A percentile compares a stretch with the other conserved stretches of the same genome.
Evolutionary conservation across 345 rosid species (phyloP).

Genomic region (Heritiera fomes): DNA sequence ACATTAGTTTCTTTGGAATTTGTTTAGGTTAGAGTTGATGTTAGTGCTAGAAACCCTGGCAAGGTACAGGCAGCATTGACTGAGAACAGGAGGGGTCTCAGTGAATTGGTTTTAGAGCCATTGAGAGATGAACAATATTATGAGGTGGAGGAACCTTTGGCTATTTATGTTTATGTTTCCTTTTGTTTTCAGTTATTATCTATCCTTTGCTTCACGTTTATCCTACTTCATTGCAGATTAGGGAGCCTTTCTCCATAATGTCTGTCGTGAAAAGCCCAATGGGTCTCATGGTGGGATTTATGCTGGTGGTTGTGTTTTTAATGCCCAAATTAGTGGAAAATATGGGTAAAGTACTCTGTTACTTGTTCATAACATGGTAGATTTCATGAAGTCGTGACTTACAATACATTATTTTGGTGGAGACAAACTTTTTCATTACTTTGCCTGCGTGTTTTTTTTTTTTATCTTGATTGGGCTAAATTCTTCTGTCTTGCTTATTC

Average conservation of each 20-base stretch:
- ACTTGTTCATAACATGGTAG: conserved; percentile 6
- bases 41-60: conserved; percentile 91
- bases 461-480: background rate
- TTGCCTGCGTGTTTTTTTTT: background rate
- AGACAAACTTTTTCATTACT: background rate
- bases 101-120: conserved; percentile 88
- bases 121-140: conserved; percentile 78
- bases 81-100: conserved; percentile 81
- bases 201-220: conserved; percentile 24
- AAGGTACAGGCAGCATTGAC: conserved; percentile 95
- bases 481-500: background rate
- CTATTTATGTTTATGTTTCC: conserved; percentile 1
- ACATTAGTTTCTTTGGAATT: conserved; percentile 14
- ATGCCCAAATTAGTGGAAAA: conserved; percentile 97
- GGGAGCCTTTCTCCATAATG: conserved; percentile 91
- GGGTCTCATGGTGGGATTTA: conserved; percentile 98
- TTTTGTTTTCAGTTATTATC: conserved; percentile 11
- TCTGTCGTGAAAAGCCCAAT: conserved; percentile 88
- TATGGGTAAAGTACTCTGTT: conserved; percentile 63
- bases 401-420: background rate
- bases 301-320: conserved; percentile 83
- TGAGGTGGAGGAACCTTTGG: conserved; percentile 53
- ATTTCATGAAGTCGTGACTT: background rate
- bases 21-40: conserved; percentile 91
- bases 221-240: conserved; percentile 51